Percentiles rank a stretch among this genome's conserved stretches.
phyloP scores from a whole-genome alignment of 805 yeast species.

The Kodamaea neixiangensis region DNA sequence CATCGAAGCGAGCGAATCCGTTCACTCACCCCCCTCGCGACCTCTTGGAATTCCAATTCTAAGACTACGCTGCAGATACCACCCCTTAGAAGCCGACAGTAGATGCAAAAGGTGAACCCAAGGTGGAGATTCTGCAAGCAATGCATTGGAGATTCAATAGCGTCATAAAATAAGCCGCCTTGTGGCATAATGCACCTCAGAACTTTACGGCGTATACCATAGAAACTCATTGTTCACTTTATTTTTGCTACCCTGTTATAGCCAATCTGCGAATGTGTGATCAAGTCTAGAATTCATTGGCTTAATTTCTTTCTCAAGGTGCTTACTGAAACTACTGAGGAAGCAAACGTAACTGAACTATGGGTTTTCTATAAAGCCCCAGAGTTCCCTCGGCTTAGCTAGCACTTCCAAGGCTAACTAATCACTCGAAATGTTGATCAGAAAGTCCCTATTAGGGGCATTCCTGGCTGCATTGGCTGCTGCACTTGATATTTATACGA shows the following conservation, averaged over 20 bases:
- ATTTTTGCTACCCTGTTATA: not conserved
- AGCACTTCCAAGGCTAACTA: not conserved
- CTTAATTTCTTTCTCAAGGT: not conserved
- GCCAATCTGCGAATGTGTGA: not conserved
- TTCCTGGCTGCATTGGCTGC: conserved; percentile 5
- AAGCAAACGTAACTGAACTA: not conserved
- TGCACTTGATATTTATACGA: conserved; percentile 10
- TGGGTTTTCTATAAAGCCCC: not conserved
- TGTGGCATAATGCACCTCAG: not conserved
- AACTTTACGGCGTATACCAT: not conserved
- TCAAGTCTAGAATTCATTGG: not conserved
- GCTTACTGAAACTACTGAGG: not conserved
- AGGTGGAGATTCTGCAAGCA: not conserved
- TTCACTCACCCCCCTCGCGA: no score
- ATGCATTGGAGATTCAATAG: not conserved
- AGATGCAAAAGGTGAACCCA: not conserved
- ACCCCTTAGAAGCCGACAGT: not conserved
- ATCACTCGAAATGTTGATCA: not conserved
- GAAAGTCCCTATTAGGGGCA: not conserved
- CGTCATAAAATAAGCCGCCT: not conserved
- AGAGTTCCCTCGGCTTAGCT: not conserved
- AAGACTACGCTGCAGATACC: not conserved
- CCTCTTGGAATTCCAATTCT: no score
- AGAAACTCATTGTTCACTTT: not conserved
- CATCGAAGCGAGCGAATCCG: not conserved